Percentiles rank a stretch among this genome's conserved stretches.
These are phyloP conservation scores for Miscanthus sacchariflorus DNA, from an alignment of 202 grass and related monocot genomes.

Conservation along the genomic window DNA sequence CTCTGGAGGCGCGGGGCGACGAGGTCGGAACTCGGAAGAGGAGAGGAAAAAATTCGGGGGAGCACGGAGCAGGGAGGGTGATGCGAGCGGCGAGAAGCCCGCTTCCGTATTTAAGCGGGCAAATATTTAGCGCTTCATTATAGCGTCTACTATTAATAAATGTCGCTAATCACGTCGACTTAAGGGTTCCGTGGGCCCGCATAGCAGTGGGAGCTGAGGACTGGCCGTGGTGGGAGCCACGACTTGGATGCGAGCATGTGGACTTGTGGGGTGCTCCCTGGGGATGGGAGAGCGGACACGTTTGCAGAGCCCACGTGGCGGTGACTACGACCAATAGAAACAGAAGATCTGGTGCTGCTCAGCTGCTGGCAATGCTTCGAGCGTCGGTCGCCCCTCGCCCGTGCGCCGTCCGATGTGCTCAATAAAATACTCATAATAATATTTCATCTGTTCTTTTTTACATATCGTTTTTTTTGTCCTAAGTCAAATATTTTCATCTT, in stretches of 20 bases:
- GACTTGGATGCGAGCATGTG: not conserved
- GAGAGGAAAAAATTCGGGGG: constrained; percentile 26
- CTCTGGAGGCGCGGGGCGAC: constrained; percentile 37
- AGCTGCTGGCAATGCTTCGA: not conserved
- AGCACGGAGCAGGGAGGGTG: not conserved
- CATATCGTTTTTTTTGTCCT: too few species aligned
- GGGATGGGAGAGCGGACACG: not conserved
- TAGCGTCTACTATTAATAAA: not conserved
- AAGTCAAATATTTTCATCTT: too few species aligned
- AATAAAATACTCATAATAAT: too few species aligned
- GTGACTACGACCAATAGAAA: not conserved
- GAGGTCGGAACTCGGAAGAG: constrained; percentile 29
- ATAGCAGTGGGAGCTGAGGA: not conserved
- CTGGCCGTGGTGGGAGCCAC: not conserved
- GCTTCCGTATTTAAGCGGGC: constrained; percentile 53
- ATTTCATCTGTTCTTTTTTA: too few species aligned
- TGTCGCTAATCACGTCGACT: not conserved
- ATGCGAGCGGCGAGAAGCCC: constrained; percentile 13
- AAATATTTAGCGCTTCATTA: constrained; percentile 24
- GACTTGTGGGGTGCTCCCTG: not conserved
- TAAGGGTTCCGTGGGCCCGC: not conserved
- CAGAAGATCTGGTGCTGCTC: not conserved
- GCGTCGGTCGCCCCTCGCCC: not conserved
- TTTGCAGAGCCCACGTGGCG: constrained; percentile 12
- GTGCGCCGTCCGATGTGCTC: not conserved